Conservation (phyloP, 352 stramenopile genomes). For the Pythium vanterpoolii region DNA sequence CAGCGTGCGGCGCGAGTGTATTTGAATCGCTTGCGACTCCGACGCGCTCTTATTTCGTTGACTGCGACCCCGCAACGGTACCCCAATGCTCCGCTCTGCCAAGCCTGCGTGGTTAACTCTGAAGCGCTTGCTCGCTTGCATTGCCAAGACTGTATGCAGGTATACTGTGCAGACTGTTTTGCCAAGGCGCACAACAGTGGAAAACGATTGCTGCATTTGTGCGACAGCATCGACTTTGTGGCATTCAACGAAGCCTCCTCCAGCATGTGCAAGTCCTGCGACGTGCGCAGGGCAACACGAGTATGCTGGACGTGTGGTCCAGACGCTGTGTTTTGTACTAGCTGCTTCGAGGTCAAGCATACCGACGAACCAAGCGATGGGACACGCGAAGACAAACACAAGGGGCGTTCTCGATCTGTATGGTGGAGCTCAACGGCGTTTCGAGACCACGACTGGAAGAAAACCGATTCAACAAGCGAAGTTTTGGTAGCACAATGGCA, state of each 20-base stretch:
- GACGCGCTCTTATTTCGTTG: constrained; percentile 10
- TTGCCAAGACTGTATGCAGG: constrained; percentile 31
- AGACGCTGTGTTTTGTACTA: neutral
- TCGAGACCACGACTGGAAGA: constrained; percentile 22
- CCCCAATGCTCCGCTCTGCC: constrained; percentile 34
- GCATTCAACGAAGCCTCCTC: constrained; percentile 17
- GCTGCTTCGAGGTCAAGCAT: constrained; percentile 32
- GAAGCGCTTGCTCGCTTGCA: constrained; percentile 24
- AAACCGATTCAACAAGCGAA: neutral
- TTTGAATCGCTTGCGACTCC: constrained; percentile 13
- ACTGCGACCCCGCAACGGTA: constrained; percentile 22
- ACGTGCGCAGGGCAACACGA: constrained; percentile 19
- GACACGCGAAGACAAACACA: neutral
- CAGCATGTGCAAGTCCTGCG: constrained; percentile 26
- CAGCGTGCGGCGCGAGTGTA: constrained; percentile 12
- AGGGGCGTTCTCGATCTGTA: neutral
- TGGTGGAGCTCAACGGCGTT: constrained; percentile 33
- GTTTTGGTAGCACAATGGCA: too few species aligned
- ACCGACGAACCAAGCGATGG: neutral
- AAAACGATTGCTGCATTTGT: constrained; percentile 36
- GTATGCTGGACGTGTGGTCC: constrained; percentile 24
- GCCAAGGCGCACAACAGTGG: constrained; percentile 23
- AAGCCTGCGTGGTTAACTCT: constrained; percentile 25
- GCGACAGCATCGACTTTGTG: constrained; percentile 28
- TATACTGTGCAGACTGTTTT: constrained; percentile 29